Evolutionary conservation across 306 rosid genomes (phyloP).

Genomic region (Sicyos edulis): DNA sequence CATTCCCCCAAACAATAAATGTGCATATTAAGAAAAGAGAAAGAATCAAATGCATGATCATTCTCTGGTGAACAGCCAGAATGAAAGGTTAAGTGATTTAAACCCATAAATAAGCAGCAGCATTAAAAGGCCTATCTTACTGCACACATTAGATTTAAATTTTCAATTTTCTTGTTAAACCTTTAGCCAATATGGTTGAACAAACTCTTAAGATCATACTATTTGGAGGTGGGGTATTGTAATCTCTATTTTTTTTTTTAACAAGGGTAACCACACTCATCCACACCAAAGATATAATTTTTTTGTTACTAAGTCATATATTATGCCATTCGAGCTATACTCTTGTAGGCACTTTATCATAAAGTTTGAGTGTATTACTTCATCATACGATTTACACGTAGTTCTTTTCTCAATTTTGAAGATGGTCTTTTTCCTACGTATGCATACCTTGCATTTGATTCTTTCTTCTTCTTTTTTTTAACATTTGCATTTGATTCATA

Average conservation of each 20-base stretch:
- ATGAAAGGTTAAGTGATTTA: no score
- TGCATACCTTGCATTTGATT: not conserved
- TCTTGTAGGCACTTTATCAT: no score
- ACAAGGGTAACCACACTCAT: no score
- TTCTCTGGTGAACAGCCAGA: not conserved
- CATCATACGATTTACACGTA: not conserved
- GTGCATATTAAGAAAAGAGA: not conserved
- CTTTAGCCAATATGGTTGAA: not conserved
- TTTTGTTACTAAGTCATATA: no score
- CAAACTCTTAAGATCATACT: not conserved
- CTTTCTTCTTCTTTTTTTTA: no score
- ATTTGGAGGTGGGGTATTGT: no score
- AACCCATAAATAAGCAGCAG: not conserved
- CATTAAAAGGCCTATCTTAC: not conserved
- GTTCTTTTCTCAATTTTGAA: not conserved
- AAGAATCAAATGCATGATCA: not conserved
- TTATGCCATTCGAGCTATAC: no score
- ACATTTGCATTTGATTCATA: not conserved
- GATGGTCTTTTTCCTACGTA: not conserved
- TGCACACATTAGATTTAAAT: not conserved
- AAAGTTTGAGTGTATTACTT: no score
- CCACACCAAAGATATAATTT: no score
- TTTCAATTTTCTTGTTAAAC: not conserved
- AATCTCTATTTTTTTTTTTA: no score
- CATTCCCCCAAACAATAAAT: not conserved